Evolutionary conservation across 768 basidiomycete genomes (phyloP).

Genomic region (Russula brevipes): DNA sequence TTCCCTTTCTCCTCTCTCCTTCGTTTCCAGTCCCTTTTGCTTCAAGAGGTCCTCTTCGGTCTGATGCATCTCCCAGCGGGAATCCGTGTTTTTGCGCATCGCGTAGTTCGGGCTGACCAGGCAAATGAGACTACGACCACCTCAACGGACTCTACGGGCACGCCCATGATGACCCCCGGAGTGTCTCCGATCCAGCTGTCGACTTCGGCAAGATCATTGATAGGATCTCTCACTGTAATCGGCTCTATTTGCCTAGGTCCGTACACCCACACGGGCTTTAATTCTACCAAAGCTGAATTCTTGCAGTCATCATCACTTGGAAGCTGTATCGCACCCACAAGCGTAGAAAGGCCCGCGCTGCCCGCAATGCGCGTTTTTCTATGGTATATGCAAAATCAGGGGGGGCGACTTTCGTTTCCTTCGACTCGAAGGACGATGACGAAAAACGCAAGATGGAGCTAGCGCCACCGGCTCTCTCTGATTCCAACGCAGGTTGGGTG

Average conservation of each 20-base stretch:
- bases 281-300: neutral
- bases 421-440: neutral
- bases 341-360: conserved; percentile 3
- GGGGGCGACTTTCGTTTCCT: conserved; percentile 6
- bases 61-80: conserved; percentile 11
- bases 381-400: neutral
- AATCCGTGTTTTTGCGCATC: conserved; percentile 14
- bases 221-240: conserved; percentile 27
- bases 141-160: neutral
- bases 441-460: conserved; percentile 1
- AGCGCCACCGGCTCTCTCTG: neutral
- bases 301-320: conserved; percentile 22
- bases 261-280: neutral
- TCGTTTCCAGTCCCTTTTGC: conserved; percentile 20
- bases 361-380: neutral
- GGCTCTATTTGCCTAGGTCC: conserved; percentile 30
- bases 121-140: neutral
- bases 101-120: conserved; percentile 15
- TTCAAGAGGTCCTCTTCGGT: conserved; percentile 8
- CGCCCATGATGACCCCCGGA: neutral
- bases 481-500: conserved; percentile 13
- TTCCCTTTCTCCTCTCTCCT: conserved; percentile 17
- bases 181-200: conserved; percentile 15
- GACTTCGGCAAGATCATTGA: conserved; percentile 28
- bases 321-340: conserved; percentile 21